These are phyloP conservation scores for Balamuthia mandrillaris DNA, from an alignment of 208 protist species.

Conservation along the genomic window DNA sequence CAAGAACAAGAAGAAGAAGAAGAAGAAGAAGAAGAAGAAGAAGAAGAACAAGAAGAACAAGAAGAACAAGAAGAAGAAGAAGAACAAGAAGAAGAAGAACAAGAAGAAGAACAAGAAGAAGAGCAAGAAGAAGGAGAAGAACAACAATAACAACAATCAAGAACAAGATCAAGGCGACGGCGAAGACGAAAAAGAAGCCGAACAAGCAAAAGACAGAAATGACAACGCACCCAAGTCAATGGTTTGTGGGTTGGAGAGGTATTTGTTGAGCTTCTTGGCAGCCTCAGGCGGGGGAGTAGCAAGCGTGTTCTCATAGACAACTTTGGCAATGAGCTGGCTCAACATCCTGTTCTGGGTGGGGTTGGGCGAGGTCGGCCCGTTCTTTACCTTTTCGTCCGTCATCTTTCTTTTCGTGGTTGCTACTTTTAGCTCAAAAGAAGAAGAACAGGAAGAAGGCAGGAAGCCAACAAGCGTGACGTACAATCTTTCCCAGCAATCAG, in stretches of 20 bases:
- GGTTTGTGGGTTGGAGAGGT: not conserved
- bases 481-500: too few species aligned
- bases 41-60: not conserved
- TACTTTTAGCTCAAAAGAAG: too few species aligned
- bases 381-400: too few species aligned
- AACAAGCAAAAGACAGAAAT: not conserved
- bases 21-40: not conserved
- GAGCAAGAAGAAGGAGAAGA: not conserved
- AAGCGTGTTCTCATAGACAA: not conserved
- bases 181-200: not conserved
- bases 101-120: not conserved
- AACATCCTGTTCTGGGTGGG: too few species aligned
- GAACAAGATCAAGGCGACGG: not conserved
- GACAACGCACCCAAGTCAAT: not conserved
- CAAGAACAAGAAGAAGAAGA: not conserved
- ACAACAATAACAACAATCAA: not conserved
- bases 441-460: too few species aligned
- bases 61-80: not conserved
- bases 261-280: not conserved
- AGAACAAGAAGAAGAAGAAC: not conserved
- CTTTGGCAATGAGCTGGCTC: not conserved
- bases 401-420: too few species aligned
- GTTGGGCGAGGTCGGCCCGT: too few species aligned
- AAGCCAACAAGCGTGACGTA: too few species aligned
- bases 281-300: not conserved